Evolutionary conservation across 305 asterid genomes (phyloP), one percentile per base, ranked within the genome.

Genomic region (Fraxinus paxiana): DNA sequence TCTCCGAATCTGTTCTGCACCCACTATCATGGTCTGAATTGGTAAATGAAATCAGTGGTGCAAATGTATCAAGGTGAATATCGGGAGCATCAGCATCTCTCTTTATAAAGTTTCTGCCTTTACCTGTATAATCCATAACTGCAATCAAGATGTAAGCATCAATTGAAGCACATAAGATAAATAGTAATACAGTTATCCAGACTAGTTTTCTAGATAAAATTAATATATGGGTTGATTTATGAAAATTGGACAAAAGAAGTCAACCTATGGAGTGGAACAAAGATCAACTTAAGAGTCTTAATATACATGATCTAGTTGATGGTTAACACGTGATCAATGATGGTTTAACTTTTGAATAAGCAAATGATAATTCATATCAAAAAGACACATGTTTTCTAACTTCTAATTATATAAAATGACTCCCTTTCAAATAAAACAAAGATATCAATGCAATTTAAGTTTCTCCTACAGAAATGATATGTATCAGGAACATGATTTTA

Each of bases 51-150:
- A 34, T 69, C 79, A 30, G 18, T 1, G 85, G 84, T 76, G 81
- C 51, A 76, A 80, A 83, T 33, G 79, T 15, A 78, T 77, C 90
- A 9, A 35, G 77, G 17, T 75, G 78, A 70, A 72, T 73, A 31
- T 76, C 72, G 30, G 75, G 28, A 82, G 79, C 84, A 71, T 73
- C 43, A 5, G 81, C 74, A 38, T 71, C 83, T 80, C 76, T 82
- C 79, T 84, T 85, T 46, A 79, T 37, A 81, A 73, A 75, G 37
- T 77, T 73, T 48, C 71, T 78, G 73, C 65, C 76, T 81, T 73
- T 84, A 79, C 72, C 83, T 79, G 82, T 89, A 84, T 54, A 2
- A 70, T 85, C 90, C 95, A 91, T 94, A 78, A 38, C 89, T 78
- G 85, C 80, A 83, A 86, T 20, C 81, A 65, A 63, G 63, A 65